Evolutionary conservation across 306 rosid species (phyloP), one percentile per base, ranked within the genome.

Genomic region (Gynostemma pentaphyllum): DNA sequence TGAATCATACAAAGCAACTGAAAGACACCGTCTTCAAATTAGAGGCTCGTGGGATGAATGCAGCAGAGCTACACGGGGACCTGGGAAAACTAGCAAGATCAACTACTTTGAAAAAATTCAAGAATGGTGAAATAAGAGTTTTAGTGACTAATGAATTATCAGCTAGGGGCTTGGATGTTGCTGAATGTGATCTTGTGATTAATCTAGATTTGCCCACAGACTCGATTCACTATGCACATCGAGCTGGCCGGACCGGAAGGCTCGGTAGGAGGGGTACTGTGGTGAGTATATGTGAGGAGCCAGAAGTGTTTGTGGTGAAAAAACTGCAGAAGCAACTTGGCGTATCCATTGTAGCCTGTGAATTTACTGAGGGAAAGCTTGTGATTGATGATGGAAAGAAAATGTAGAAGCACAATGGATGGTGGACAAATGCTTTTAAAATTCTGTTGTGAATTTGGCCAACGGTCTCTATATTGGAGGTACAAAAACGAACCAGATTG

Each of bases 161-260:
- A 1, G 98, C 98, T 12, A 81, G 98, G 69, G 98, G 98, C 41
- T 82, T 88, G 80, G 96, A 92, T 73, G 83, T 92, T 57, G 90
- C 95, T 32, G 96, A 92, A 64, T 92, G 98, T 62, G 98, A 92
- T 79, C 98, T 92, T 47, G 98, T 92, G 60, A 95, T 92, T 45
- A 92, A 92, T 70, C 77, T 92, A 44, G 98, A 82, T 59, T 73
- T 92, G 19, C 98, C 98, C 19, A 92, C 96, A 0, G 98, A 88
- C 71, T 75, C 96, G 1, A 74, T 70, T 81, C 98, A 88, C 72
- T 92, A 92, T 59, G 96, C 96, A 1, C 98, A 92, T 69, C 81
- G 96, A 54, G 98, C 98, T 24, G 96, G 98, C 30, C 80, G 98
- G 63, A 82, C 98, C 0, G 96, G 98, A 3, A 78, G 96, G 62